Conservation (phyloP, 257 asterid genomes). For the Nicotiana noctiflora region DNA sequence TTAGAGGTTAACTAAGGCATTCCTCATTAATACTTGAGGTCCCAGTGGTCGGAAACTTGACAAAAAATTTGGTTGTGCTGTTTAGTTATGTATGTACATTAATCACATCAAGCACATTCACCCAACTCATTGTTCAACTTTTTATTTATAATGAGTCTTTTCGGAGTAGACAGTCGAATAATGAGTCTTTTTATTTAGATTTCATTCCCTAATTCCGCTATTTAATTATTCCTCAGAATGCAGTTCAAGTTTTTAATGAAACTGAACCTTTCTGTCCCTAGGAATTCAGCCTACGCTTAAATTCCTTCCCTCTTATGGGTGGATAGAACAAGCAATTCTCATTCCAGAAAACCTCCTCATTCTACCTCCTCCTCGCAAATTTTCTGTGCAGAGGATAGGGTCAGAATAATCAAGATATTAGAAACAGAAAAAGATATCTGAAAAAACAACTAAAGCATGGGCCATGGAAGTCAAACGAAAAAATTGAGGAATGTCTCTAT, state of each 20-base stretch:
- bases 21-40: neutral
- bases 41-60: neutral
- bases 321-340: neutral
- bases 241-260: neutral
- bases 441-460: neutral
- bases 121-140: neutral
- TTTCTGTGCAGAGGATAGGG: neutral
- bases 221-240: neutral
- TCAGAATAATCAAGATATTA: neutral
- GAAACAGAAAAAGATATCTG: neutral
- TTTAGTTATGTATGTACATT: neutral
- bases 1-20: neutral
- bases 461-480: neutral
- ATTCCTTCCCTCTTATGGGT: neutral
- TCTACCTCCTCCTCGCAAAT: neutral
- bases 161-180: no score
- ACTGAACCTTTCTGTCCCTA: no score
- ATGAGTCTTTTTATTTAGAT: neutral
- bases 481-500: neutral
- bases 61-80: neutral
- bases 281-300: neutral
- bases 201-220: neutral
- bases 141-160: neutral
- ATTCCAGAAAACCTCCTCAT: neutral
- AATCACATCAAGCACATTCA: neutral